phyloP scores from a whole-genome alignment of 768 basidiomycete genomes.

The Sarcodon aspratus region DNA sequence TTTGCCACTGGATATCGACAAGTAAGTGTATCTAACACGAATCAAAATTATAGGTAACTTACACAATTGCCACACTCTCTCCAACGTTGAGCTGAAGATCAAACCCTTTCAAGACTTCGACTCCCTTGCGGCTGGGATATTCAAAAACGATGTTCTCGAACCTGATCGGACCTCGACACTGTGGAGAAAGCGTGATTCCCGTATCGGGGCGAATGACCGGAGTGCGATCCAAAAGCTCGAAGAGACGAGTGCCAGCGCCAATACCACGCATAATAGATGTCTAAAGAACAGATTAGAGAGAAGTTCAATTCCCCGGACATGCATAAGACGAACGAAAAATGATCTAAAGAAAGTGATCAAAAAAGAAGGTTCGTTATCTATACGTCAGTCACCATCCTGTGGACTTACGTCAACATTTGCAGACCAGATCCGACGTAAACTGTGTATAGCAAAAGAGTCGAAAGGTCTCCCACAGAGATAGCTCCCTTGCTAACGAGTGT shows the following conservation, averaged over 20 bases:
- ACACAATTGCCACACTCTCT: constrained; percentile 89
- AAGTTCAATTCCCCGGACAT: neutral
- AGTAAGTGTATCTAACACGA: neutral
- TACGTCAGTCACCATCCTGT: neutral
- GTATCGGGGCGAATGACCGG: constrained; percentile 59
- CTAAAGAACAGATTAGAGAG: constrained; percentile 20
- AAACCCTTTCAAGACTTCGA: constrained; percentile 74
- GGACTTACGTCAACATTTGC: constrained; percentile 64
- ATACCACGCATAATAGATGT: constrained; percentile 95
- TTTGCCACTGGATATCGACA: constrained; percentile 46
- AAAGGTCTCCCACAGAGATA: constrained; percentile 88
- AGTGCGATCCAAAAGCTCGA: constrained; percentile 77
- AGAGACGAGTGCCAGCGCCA: constrained; percentile 88
- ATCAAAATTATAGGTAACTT: constrained; percentile 21
- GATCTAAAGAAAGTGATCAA: constrained; percentile 16
- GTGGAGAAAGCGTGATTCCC: constrained; percentile 45
- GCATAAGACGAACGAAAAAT: constrained; percentile 24
- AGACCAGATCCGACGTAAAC: constrained; percentile 78
- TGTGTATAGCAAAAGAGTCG: constrained; percentile 82
- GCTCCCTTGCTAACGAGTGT: constrained; percentile 79
- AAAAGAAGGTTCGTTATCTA: neutral
- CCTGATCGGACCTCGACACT: constrained; percentile 56
- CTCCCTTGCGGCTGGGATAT: constrained; percentile 79
- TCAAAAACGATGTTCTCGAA: constrained; percentile 83
- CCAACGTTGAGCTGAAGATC: constrained; percentile 73